Evolutionary conservation across 2,329 filamentous ascomycete genomes (phyloP), one percentile per base, ranked within the genome.

Genomic region (Ceratocystis diversiconidia): DNA sequence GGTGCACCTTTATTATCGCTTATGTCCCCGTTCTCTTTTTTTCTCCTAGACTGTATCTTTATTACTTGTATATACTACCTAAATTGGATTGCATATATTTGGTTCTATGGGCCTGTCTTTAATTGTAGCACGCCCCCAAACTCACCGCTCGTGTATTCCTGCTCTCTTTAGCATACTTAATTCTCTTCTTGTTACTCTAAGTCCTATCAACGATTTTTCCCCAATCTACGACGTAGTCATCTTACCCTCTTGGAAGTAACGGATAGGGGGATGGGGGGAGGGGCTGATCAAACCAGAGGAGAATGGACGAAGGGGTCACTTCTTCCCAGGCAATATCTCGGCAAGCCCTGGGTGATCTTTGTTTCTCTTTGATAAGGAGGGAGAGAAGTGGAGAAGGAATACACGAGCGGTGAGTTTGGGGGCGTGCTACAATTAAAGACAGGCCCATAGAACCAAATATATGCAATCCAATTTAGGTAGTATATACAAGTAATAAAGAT

Each of bases 401-500:
- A 10, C 48, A 25, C 48, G 7, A 25, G 48, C 48, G 19, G 48
- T 10, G n/a, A 17, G 22, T 52, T 12, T 28, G 25, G 19, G 48
- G 8, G 19, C 3, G 48, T 52, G 48, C 4, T 12, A 28, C 48
- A 28, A 28, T 10, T 52, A 52, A 15, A 52, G 19, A 52, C 5
- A 25, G 48, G 7, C 12, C 36, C 48, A 15, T n/a, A 52, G 48
- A 52, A 28, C 25, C 48, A 15, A 10, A 10, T 25, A 15, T 15
- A 52, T 52, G 48, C 25, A 25, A 52, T 52, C 44, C 19, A 15
- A 52, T 15, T n/a, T 25, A 10, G 22, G 19, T 52, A 52, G 48
- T 52, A 52, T 52, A 52, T 52, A 52, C 48, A 52, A 52, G 48
- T 52, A 52, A 10, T 52, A 52, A 52, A 52, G 48, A 52, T 52